These are phyloP conservation scores for Podila epicladia DNA, from an alignment of 192 early-diverging fungal species.

Conservation along the genomic window DNA sequence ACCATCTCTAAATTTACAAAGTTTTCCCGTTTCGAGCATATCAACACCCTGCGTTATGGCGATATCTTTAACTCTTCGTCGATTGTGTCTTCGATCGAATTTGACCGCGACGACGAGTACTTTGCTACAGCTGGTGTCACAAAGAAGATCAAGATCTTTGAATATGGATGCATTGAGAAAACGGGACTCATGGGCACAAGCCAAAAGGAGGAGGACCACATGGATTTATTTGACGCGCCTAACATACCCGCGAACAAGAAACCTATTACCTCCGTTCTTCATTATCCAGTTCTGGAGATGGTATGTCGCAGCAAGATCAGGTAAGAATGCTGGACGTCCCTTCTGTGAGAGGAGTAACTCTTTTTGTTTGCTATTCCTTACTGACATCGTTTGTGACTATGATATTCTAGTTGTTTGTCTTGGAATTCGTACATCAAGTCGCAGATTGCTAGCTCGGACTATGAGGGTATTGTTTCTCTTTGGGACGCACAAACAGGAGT, in stretches of 20 bases:
- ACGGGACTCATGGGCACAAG: slow-evolving; percentile 28
- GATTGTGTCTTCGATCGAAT: slow-evolving; percentile 94
- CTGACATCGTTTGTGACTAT: not conserved
- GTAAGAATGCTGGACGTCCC: slow-evolving; percentile 34
- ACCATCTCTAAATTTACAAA: slow-evolving; percentile 76
- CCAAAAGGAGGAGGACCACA: slow-evolving; percentile 35
- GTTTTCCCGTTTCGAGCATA: slow-evolving; percentile 73
- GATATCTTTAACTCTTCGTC: slow-evolving; percentile 75
- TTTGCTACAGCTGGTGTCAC: slow-evolving; percentile 96
- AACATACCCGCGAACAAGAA: slow-evolving; percentile 30
- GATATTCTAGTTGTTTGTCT: slow-evolving; percentile 77
- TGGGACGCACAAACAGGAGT: slow-evolving; percentile 86
- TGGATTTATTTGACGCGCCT: slow-evolving; percentile 19
- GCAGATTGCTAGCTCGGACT: slow-evolving; percentile 90
- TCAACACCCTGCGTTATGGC: slow-evolving; percentile 85
- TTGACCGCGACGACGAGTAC: slow-evolving; percentile 92
- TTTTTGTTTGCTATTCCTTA: not conserved
- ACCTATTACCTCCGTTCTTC: slow-evolving; percentile 57
- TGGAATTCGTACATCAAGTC: slow-evolving; percentile 92
- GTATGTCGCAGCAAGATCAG: slow-evolving; percentile 86
- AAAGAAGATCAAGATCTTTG: slow-evolving; percentile 93
- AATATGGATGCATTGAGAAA: slow-evolving; percentile 70
- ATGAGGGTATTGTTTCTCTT: slow-evolving; percentile 88
- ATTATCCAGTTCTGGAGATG: slow-evolving; percentile 87
- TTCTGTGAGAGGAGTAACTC: too few species aligned